Base-by-base conservation (phyloP, 768 basidiomycete species). In the Melanogaster broomeanus region DNA sequence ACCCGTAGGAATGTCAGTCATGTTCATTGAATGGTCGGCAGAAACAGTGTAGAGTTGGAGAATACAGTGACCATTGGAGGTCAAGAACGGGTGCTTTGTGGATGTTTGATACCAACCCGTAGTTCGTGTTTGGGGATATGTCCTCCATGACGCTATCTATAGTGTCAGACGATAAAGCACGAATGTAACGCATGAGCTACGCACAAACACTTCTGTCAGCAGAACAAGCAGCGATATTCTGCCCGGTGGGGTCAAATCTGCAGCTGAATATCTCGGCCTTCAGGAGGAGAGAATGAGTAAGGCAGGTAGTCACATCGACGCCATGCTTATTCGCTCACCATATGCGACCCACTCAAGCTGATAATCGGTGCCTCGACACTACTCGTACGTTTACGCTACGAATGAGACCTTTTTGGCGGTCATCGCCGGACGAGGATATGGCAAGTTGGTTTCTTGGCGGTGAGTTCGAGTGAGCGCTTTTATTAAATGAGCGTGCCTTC, bases 11-110 rank as follows among this genome's bases (percentile, higher is more conserved):
- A 93, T 75, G 70, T 96, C 90, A 2, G 86, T 87, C 38, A 88
- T 78, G 51, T 72, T 72, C 33, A 98, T 76, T 0, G 85, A 84
- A 59, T 90, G 89, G 77, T 99, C 97, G n/a, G 93, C 92, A 0
- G 88, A 85, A 53, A 91, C 90, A 49, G 88, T 87, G 73, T 90
- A 93, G 40, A 28, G 78, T 73, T 10, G 87, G 80, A 1, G 84
- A 84, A 68, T 72, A 79, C 43, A 94, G 78, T 0, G 89, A 90
- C 90, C 90, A 98, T 53, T 93, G 92, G 1, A 96, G 80, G 75
- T 98, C 94, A 45, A 93, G 82, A 40, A 98, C 88, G 49, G 95
- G 88, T 12, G 90, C 88, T 73, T 97, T 98, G 67, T 92, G 86
- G 45, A 90, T 79, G 61, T 79, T 87, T 11, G 86, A 82, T 22